Conservation (phyloP, 495 filamentous ascomycete species). For the Darksidea phi region DNA sequence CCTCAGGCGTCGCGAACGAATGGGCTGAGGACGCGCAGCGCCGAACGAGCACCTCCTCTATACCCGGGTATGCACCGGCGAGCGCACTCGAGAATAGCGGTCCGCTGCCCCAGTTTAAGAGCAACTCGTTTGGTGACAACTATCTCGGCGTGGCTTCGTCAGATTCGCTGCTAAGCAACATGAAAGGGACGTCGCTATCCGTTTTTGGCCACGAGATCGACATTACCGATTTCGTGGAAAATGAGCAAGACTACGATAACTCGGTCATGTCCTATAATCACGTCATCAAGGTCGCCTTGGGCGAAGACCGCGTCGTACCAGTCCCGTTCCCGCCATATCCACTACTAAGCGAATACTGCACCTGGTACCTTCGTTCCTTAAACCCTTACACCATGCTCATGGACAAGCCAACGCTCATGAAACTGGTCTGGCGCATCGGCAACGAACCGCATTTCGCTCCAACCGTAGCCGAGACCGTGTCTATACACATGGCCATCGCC, state of each 20-base stretch:
- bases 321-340: constrained; percentile 34
- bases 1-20: constrained; percentile 8
- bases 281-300: constrained; percentile 61
- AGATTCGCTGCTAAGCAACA: constrained; percentile 65
- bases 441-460: constrained; percentile 61
- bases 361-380: constrained; percentile 71
- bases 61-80: constrained; percentile 16
- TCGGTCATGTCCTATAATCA: constrained; percentile 66
- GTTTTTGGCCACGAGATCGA: constrained; percentile 77
- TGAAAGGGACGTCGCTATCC: constrained; percentile 69
- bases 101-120: constrained; percentile 51
- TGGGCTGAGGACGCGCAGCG: constrained; percentile 8
- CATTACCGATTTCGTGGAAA: constrained; percentile 65
- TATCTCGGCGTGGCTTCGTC: constrained; percentile 70
- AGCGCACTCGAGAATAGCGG: constrained; percentile 12
- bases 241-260: constrained; percentile 61
- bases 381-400: constrained; percentile 71
- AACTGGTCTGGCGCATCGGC: constrained; percentile 62
- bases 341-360: constrained; percentile 59
- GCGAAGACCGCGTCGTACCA: constrained; percentile 34
- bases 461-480: constrained; percentile 63
- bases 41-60: constrained; percentile 22
- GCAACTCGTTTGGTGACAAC: constrained; percentile 60
- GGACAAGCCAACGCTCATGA: constrained; percentile 68
- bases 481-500: constrained; percentile 74